Base-by-base conservation (phyloP, 148 eudicot genomes). In the Spergularia marina region DNA sequence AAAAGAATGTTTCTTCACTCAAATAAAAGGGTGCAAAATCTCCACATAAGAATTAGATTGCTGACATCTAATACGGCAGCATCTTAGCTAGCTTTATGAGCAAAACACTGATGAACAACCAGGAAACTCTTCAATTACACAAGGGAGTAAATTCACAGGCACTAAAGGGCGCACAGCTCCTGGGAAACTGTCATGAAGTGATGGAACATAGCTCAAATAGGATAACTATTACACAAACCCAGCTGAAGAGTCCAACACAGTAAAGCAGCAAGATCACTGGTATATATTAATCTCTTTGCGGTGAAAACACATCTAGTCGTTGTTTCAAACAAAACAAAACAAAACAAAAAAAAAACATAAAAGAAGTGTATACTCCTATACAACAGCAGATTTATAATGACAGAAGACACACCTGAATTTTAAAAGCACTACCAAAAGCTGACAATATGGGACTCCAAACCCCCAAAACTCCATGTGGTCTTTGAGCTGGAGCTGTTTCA, bases 391-490 rank as follows among this genome's bases (percentile, higher is more conserved):
- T 18, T 68, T 68, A 30, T 30, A 2, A 20, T 18, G 55, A 63
- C 10, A 53, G 70, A 65, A 6, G 20, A 64, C 47, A 71, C 73
- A 94, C 98, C 92, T 94, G 98, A 82, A 94, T 86, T 86, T 90
- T 95, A 72, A 95, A 92, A 62, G 97, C 97, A 85, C 89, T 95
- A 66, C 99, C 99, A 79, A 95, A 82, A 60, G 99, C 99, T 57
- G 99, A 95, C 73, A 95, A 82, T 74, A 95, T 72, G 67, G 99
- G 99, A 67, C 99, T 91, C 99, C 99, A 95, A 51, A 95, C 92
- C 39, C 99, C 99, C 72, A 95, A 85, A 61, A 91, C 94, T 76
- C 99, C 97, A 78, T 86, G 92, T 36, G 97, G 99, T 84, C 99
- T 89, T 83, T 95, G 90, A 78, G 92, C 99, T 53, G 99, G 99